Conservation (phyloP, 495 filamentous ascomycete genomes). For the Schizothecium vesticola region DNA sequence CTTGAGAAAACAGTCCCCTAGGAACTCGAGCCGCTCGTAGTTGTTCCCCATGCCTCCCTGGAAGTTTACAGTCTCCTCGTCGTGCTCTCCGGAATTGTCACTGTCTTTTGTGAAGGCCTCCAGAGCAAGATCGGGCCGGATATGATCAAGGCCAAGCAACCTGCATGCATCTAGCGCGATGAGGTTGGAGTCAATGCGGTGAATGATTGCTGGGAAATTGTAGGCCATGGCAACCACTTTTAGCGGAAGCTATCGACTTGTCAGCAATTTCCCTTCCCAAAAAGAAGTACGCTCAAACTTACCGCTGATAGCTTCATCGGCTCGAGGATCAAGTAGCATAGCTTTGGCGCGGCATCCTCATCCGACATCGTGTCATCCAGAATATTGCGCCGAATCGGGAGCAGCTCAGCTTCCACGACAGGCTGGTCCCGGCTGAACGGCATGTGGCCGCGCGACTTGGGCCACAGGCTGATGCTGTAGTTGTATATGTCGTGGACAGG, state of each 20-base stretch:
- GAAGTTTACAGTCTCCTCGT: conserved; percentile 62
- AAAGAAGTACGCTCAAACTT: conserved; percentile 28
- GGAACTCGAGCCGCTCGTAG: conserved; percentile 91
- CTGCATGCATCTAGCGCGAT: conserved; percentile 63
- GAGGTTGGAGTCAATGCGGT: conserved; percentile 73
- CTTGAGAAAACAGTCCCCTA: conserved; percentile 93
- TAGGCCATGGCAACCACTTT: conserved; percentile 60
- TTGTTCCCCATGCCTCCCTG: conserved; percentile 92
- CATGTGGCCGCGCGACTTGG: conserved; percentile 22
- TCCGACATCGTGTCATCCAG: conserved; percentile 53
- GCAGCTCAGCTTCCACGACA: conserved; percentile 66
- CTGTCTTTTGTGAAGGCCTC: conserved; percentile 95
- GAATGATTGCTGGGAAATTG: conserved; percentile 77
- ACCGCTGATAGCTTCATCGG: conserved; percentile 68
- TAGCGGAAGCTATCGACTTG: conserved; percentile 53
- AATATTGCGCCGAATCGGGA: conserved; percentile 74
- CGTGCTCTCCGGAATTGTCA: conserved; percentile 80
- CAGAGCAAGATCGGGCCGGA: conserved; percentile 66
- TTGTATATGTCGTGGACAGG: conserved; percentile 34
- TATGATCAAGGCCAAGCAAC: conserved; percentile 50
- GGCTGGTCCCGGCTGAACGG: conserved; percentile 60
- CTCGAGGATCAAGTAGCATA: conserved; percentile 47
- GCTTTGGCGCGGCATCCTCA: conserved; percentile 30
- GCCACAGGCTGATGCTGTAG: conserved; percentile 42
- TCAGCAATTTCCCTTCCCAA: conserved; percentile 14